Conservation (phyloP, 805 yeast species). For the Yarrowia bubula region DNA sequence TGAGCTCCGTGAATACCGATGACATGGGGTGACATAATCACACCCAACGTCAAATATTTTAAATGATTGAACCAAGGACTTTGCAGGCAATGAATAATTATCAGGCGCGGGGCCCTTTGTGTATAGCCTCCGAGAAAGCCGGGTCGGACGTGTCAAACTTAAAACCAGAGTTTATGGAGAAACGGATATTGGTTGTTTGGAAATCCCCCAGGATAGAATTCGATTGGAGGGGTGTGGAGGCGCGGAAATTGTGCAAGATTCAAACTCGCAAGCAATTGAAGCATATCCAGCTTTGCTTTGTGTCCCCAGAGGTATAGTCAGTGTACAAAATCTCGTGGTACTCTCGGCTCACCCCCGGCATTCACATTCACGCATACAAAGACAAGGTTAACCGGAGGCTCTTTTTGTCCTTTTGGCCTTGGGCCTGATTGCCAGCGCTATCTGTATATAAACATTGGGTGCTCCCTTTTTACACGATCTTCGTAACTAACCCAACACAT, state of each 20-base stretch:
- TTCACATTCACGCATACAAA: constrained; percentile 27
- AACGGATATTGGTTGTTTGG: constrained; percentile 13
- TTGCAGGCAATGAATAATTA: constrained; percentile 8
- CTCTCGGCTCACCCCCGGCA: constrained; percentile 25
- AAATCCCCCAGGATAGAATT: neutral
- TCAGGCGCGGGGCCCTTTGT: neutral
- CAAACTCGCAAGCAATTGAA: neutral
- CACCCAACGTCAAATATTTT: neutral
- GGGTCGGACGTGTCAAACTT: constrained; percentile 24
- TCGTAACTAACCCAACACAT: constrained; percentile 4
- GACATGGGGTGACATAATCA: neutral
- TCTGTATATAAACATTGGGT: neutral
- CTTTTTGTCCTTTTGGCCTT: neutral
- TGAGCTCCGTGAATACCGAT: neutral
- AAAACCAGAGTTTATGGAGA: constrained; percentile 21
- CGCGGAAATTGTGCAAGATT: neutral
- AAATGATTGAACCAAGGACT: neutral
- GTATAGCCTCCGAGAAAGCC: constrained; percentile 18
- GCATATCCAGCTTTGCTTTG: neutral
- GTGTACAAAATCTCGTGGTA: neutral
- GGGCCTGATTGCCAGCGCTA: constrained; percentile 9
- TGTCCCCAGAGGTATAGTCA: neutral
- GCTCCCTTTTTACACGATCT: neutral
- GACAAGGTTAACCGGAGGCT: constrained; percentile 26
- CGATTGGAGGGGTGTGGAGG: neutral